Percentiles rank a stretch among this genome's conserved stretches.
Conservation (phyloP, 768 basidiomycete genomes). For the Macrolepiota albuminosa region DNA sequence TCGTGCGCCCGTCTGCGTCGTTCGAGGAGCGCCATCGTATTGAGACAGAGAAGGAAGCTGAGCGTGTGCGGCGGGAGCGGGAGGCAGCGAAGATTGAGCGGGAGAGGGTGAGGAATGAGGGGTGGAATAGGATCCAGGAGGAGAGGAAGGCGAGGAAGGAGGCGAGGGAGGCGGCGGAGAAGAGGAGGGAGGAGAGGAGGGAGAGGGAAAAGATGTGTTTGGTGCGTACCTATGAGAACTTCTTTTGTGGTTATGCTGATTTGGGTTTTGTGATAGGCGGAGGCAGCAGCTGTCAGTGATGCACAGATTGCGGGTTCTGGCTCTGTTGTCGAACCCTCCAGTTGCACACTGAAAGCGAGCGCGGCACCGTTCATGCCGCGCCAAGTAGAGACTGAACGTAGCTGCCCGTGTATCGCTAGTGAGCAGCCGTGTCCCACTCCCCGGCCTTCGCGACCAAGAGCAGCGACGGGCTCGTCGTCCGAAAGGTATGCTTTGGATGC, state of each 20-base stretch:
- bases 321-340: not conserved
- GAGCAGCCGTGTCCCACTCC: no score
- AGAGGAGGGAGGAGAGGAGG: not conserved
- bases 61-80: not conserved
- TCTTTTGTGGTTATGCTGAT: no score
- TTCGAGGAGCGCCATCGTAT: slow-evolving; percentile 1
- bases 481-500: not conserved
- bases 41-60: not conserved
- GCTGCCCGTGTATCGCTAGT: no score
- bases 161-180: not conserved
- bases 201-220: not conserved
- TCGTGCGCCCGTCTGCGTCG: not conserved
- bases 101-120: not conserved
- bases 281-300: not conserved
- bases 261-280: no score
- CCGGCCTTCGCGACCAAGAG: no score
- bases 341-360: not conserved
- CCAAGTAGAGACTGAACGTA: not conserved
- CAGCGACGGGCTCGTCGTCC: not conserved
- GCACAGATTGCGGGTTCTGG: not conserved
- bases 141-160: not conserved
- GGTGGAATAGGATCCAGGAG: not conserved
- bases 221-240: no score
- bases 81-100: not conserved
- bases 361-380: not conserved